A percentile compares a stretch with the other conserved stretches of the same genome.
phyloP scores from a whole-genome alignment of 2,329 filamentous ascomycete species.

The Tolypocladium guangdongense region DNA sequence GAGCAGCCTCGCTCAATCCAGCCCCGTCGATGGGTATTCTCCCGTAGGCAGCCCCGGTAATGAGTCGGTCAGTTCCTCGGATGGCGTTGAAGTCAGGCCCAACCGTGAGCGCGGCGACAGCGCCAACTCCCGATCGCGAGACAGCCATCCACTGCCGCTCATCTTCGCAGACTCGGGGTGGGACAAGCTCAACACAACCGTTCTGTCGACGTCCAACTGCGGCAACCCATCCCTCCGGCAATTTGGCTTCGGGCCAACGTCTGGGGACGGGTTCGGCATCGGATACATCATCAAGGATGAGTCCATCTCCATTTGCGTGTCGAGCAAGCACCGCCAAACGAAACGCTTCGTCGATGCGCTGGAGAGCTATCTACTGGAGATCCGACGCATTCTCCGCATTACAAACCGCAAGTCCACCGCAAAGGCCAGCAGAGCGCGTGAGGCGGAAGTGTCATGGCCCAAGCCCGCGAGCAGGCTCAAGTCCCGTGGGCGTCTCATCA shows the following conservation, averaged over 20 bases:
- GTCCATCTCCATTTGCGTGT: slow-evolving; percentile 79
- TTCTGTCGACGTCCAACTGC: slow-evolving; percentile 96
- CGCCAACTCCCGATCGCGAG: slow-evolving; percentile 36
- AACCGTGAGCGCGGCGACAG: slow-evolving; percentile 42
- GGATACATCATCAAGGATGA: slow-evolving; percentile 90
- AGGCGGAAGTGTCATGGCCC: slow-evolving; percentile 33
- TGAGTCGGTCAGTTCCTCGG: slow-evolving; percentile 30
- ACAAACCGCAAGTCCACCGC: slow-evolving; percentile 37
- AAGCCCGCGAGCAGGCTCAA: slow-evolving; percentile 44
- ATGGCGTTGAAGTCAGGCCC: slow-evolving; percentile 21
- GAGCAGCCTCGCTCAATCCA: slow-evolving; percentile 54
- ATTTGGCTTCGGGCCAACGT: slow-evolving; percentile 93
- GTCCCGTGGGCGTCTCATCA: slow-evolving; percentile 63
- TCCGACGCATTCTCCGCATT: slow-evolving; percentile 70
- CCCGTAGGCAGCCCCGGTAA: slow-evolving; percentile 41
- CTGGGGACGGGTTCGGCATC: slow-evolving; percentile 89
- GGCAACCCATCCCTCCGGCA: slow-evolving; percentile 90
- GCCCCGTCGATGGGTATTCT: slow-evolving; percentile 40
- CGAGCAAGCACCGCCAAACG: slow-evolving; percentile 89
- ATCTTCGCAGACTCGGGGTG: slow-evolving; percentile 84
- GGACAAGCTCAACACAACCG: slow-evolving; percentile 91
- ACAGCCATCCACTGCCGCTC: slow-evolving; percentile 50
- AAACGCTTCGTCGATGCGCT: slow-evolving; percentile 80
- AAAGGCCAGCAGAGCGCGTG: slow-evolving; percentile 40
- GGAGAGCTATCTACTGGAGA: slow-evolving; percentile 83